Evolutionary conservation across 2,329 filamentous ascomycete genomes (phyloP).

Genomic region (Neoscytalidium dimidiatum): DNA sequence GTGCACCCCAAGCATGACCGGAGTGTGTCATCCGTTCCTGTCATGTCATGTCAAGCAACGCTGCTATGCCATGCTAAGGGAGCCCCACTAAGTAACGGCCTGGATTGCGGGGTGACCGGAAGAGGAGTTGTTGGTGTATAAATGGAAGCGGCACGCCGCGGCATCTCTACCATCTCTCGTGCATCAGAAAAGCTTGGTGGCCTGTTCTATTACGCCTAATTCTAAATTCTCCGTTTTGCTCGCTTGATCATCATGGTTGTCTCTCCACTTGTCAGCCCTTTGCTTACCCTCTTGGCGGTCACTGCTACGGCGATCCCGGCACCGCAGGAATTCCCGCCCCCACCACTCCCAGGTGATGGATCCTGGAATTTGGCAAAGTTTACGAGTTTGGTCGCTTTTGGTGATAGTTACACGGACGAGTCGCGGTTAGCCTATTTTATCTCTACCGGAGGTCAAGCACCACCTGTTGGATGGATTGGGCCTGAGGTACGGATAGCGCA

Average conservation of each 20-base stretch:
- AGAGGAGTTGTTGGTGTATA: not conserved
- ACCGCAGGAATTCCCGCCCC: not conserved
- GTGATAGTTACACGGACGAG: conserved; percentile 78
- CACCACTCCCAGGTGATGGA: not conserved
- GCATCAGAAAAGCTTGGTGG: conserved; percentile 8
- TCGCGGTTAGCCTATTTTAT: conserved; percentile 66
- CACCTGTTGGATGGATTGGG: conserved; percentile 61
- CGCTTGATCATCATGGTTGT: conserved; percentile 8
- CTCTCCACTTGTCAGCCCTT: not conserved
- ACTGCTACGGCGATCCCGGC: not conserved
- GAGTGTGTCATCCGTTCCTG: conserved; percentile 14
- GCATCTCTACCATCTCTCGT: not conserved
- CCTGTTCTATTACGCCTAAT: not conserved
- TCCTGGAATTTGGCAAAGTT: conserved; percentile 52
- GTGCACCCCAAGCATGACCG: conserved; percentile 16
- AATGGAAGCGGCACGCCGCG: not conserved
- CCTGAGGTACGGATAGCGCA: conserved; percentile 41
- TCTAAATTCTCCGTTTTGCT: conserved; percentile 1
- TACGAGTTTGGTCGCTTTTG: conserved; percentile 68
- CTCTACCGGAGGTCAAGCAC: conserved; percentile 56
- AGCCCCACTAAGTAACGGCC: not conserved
- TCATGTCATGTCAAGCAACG: not conserved
- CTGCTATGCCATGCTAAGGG: not conserved
- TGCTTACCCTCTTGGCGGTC: conserved; percentile 5
- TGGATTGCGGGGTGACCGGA: not conserved